Base-by-base conservation (phyloP, 2,329 filamentous ascomycete genomes). In the Clonostachys solani region DNA sequence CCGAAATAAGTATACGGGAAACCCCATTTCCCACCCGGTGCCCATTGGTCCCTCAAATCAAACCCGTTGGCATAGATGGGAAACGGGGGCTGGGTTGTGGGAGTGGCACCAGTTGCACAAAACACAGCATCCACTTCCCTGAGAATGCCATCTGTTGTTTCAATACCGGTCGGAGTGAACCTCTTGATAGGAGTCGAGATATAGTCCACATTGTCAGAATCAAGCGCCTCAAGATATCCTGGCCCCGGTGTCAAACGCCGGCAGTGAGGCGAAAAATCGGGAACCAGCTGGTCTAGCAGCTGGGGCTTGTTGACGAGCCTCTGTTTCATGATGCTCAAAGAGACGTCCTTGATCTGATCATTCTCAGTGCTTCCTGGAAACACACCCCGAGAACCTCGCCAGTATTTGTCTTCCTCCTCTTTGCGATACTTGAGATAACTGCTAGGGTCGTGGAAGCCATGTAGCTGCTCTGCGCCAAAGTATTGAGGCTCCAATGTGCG, bases 1-100 rank as follows among this genome's bases (percentile, higher is more conserved):
- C 84, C 84, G 7, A 87, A 66, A 54, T 89, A 89, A 0, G 79
- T 84, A 57, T 86, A 82, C 0, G 86, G 84, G 49, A 81, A 86
- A 0, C 82, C 83, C 50, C 74, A 74, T 16, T 69, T 64, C 0
- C 78, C 78, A 37, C 72, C 75, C 2, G 69, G 50, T 6, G 44
- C 55, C 64, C 63, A 67, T 17, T 53, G 51, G 23, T 63, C 57
- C 9, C 54, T 52, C 12, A 67, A 55, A 40, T 52, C 55, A 42
- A 56, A 49, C 17, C 59, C 60, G 3, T 61, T 58, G 45, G 65
- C 67, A 3, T 77, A 77, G 12, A 66, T 63, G 13, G 68, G 67
- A 38, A 82, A 65, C 3, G 53, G 53, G 8, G 62, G 59, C 9
- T 45, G 46, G 52, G 61, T 64, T 7, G 55, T 55, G 0, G 54